These are phyloP conservation scores for Isabelozyma heimii DNA, from an alignment of 805 yeast species.

Conservation along the genomic window DNA sequence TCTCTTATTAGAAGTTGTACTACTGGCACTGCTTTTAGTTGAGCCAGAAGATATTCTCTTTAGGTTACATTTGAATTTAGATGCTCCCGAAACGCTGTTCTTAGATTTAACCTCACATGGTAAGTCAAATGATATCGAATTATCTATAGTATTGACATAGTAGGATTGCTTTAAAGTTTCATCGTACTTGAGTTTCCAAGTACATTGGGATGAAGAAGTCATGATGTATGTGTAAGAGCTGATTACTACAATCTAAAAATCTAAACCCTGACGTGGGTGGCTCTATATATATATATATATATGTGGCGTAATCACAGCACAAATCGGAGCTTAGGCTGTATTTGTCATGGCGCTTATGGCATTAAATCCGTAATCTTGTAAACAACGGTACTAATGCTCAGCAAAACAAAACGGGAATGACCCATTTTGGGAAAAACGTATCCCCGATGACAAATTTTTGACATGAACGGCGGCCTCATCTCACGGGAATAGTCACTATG, in stretches of 20 bases:
- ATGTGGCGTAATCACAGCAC: neutral
- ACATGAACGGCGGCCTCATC: neutral
- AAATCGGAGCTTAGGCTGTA: neutral
- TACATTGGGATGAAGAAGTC: neutral
- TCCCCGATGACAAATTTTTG: neutral
- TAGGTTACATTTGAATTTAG: neutral
- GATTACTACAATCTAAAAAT: neutral
- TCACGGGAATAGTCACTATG: neutral
- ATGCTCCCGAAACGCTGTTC: neutral
- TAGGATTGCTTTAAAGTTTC: slow-evolving; percentile 37
- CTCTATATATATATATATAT: no score
- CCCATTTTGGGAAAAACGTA: neutral
- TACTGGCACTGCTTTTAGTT: slow-evolving; percentile 1
- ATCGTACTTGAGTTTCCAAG: slow-evolving; percentile 30
- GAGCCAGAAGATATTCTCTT: neutral
- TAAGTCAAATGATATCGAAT: slow-evolving; percentile 40
- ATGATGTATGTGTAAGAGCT: no score
- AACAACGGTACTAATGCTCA: neutral
- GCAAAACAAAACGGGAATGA: neutral
- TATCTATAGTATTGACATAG: slow-evolving; percentile 33
- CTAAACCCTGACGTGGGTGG: neutral
- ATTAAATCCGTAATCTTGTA: neutral
- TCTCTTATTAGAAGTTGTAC: neutral
- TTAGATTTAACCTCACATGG: slow-evolving; percentile 40
- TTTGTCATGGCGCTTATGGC: neutral